Evolutionary conservation across 2,329 filamentous ascomycete species (phyloP).

Genomic region (Tolypocladium ovalisporum): DNA sequence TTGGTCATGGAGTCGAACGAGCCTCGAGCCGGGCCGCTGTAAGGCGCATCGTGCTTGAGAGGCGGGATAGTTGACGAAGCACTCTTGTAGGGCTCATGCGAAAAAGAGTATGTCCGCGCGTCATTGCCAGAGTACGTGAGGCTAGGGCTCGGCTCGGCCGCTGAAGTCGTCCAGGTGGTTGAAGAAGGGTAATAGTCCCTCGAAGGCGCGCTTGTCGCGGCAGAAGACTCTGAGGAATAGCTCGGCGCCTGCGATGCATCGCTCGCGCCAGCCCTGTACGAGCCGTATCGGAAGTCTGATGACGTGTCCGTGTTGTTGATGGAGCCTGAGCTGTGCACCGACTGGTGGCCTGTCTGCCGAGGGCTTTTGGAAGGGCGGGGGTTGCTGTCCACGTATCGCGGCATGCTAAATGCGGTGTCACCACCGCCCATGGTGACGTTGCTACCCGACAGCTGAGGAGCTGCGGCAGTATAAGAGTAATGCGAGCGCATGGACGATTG

Average conservation of each 20-base stretch:
- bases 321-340: slow-evolving; percentile 38
- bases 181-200: slow-evolving; percentile 45
- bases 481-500: slow-evolving; percentile 38
- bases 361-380: slow-evolving; percentile 46
- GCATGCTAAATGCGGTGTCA: slow-evolving; percentile 39
- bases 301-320: slow-evolving; percentile 34
- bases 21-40: slow-evolving; percentile 25
- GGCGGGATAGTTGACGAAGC: slow-evolving; percentile 13
- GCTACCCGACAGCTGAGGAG: slow-evolving; percentile 37
- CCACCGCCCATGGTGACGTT: slow-evolving; percentile 21
- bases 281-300: slow-evolving; percentile 46
- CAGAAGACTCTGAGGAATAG: slow-evolving; percentile 18
- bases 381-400: slow-evolving; percentile 44
- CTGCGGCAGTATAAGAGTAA: slow-evolving; percentile 43
- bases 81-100: slow-evolving; percentile 35
- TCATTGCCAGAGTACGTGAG: slow-evolving; percentile 35
- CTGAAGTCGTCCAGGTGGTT: slow-evolving; percentile 39
- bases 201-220: slow-evolving; percentile 16
- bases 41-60: slow-evolving; percentile 26
- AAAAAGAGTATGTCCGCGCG: slow-evolving; percentile 36
- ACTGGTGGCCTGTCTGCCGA: slow-evolving; percentile 41
- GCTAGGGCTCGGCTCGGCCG: slow-evolving; percentile 32
- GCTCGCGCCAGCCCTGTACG: slow-evolving; percentile 21
- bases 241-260: slow-evolving; percentile 18
- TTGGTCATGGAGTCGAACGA: slow-evolving; percentile 41